phyloP scores from a whole-genome alignment of 257 asterid genomes.

The Petunia secreta region DNA sequence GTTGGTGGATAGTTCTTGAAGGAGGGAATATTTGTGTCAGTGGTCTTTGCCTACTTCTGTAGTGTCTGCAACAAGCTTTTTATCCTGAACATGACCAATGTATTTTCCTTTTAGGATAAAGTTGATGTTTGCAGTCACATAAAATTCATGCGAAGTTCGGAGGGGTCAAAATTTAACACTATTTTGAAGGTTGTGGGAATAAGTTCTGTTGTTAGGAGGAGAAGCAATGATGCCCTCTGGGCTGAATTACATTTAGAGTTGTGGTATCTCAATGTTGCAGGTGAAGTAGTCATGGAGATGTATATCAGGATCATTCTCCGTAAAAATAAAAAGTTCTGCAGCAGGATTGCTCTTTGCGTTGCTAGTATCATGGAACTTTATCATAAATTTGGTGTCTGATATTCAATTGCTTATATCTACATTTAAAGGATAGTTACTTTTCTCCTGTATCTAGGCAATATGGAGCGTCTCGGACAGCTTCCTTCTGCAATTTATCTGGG shows the following conservation, averaged over 20 bases:
- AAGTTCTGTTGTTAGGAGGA: constrained; percentile 15
- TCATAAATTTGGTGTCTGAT: constrained; percentile 10
- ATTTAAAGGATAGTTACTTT: neutral
- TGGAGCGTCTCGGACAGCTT: neutral
- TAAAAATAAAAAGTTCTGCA: neutral
- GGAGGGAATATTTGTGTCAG: neutral
- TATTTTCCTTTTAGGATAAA: constrained; percentile 16
- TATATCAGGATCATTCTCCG: neutral
- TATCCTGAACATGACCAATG: neutral
- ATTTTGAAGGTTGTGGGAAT: constrained; percentile 2
- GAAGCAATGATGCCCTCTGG: constrained; percentile 9
- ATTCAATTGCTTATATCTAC: neutral
- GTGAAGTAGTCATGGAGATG: constrained; percentile 5
- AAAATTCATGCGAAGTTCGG: neutral
- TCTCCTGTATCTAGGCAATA: neutral
- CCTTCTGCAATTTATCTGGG: neutral
- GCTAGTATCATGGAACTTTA: neutral
- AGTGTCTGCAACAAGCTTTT: neutral
- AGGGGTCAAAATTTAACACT: constrained; percentile 8
- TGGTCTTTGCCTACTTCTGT: constrained; percentile 19
- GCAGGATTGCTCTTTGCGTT: constrained; percentile 5
- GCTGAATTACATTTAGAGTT: constrained; percentile 15
- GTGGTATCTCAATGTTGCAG: constrained; percentile 15
- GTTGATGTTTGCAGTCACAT: constrained; percentile 11
- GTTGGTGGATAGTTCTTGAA: constrained; percentile 6